phyloP scores from a whole-genome alignment of 2,329 filamentous ascomycete species.

The Colletotrichum sp. region DNA sequence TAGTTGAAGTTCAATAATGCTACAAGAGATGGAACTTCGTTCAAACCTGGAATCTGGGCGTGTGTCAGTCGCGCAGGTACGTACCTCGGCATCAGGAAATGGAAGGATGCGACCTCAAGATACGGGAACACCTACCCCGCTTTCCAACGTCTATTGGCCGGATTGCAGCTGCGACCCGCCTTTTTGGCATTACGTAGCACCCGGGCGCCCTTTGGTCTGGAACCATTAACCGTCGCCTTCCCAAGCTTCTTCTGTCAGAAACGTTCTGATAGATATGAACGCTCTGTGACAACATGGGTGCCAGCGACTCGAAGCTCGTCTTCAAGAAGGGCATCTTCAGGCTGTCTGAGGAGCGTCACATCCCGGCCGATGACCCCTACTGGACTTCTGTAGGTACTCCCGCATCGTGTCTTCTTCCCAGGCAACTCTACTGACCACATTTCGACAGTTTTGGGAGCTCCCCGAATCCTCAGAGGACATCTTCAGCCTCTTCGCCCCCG shows the following conservation, averaged over 20 bases:
- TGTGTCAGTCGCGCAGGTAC: neutral
- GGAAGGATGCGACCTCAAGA: neutral
- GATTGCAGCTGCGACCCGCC: neutral
- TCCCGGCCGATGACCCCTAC: slow-evolving; percentile 86
- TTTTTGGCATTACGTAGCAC: slow-evolving; percentile 21
- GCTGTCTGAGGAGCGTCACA: slow-evolving; percentile 88
- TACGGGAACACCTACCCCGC: slow-evolving; percentile 5
- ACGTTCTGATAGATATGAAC: slow-evolving; percentile 15
- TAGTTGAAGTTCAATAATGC: neutral
- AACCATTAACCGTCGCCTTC: slow-evolving; percentile 2
- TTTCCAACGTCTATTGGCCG: slow-evolving; percentile 7
- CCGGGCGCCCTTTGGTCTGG: slow-evolving; percentile 6
- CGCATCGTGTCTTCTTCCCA: slow-evolving; percentile 10
- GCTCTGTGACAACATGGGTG: slow-evolving; percentile 72
- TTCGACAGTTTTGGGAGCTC: slow-evolving; percentile 87
- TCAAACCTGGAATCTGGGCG: neutral
- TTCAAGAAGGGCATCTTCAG: slow-evolving; percentile 99
- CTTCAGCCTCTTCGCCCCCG: slow-evolving; percentile 91
- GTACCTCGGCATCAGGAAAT: neutral
- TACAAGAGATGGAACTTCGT: neutral
- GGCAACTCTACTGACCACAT: neutral
- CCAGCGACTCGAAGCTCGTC: slow-evolving; percentile 97
- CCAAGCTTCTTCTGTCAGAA: slow-evolving; percentile 12
- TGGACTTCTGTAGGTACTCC: slow-evolving; percentile 81
- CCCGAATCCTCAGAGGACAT: slow-evolving; percentile 96